Conservation (phyloP, 2,329 filamentous ascomycete genomes). For the Colletotrichum godetiae region DNA sequence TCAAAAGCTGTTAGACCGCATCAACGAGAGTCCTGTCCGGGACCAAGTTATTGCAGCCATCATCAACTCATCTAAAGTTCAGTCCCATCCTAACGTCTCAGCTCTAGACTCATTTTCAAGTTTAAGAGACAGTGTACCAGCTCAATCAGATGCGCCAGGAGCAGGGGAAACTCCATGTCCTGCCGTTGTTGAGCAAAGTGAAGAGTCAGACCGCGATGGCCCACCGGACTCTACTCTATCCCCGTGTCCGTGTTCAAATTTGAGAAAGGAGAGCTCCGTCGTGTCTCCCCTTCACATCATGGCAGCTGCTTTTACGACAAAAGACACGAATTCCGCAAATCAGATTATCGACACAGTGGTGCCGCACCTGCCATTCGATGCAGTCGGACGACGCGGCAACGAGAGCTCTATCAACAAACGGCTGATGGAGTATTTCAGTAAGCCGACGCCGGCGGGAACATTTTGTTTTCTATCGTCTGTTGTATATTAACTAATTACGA, state of each 20-base stretch:
- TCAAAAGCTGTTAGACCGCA: constrained; percentile 42
- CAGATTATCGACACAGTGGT: too few species aligned
- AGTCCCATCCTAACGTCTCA: too few species aligned
- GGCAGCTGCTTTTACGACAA: constrained; percentile 5
- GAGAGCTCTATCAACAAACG: not conserved
- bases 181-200: not conserved
- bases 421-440: constrained; percentile 35
- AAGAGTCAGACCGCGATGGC: not conserved
- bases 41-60: constrained; percentile 32
- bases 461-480: too few species aligned
- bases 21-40: constrained; percentile 39
- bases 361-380: too few species aligned
- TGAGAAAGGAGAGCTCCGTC: not conserved
- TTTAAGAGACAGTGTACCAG: too few species aligned
- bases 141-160: too few species aligned
- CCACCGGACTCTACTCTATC: not conserved
- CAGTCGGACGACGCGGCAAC: not conserved
- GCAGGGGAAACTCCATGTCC: too few species aligned
- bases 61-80: not conserved
- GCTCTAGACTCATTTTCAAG: too few species aligned
- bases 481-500: too few species aligned
- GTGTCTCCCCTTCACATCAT: constrained; percentile 39
- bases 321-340: too few species aligned
- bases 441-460: not conserved
- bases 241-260: too few species aligned